A percentile compares a stretch with the other conserved stretches of the same genome.
Evolutionary conservation across 2,329 filamentous ascomycete species (phyloP).

Genomic region (Dryadomyces quercus-mongolicae): DNA sequence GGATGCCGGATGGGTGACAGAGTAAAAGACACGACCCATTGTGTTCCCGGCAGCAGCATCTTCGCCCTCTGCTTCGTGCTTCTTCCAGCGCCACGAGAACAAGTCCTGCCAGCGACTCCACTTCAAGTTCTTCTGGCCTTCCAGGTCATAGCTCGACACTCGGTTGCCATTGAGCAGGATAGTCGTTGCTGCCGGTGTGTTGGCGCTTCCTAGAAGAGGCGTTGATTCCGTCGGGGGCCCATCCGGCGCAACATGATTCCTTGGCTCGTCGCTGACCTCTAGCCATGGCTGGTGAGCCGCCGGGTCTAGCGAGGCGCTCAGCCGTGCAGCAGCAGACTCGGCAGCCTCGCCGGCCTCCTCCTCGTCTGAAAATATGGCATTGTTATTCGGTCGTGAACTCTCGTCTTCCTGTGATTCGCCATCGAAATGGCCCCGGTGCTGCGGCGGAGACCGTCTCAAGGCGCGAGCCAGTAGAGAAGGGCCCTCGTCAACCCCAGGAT

Average conservation of each 20-base stretch:
- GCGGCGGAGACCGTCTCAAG: slow-evolving; percentile 9
- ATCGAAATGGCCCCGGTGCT: slow-evolving; percentile 33
- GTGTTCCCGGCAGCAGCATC: not conserved
- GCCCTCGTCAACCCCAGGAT: slow-evolving; percentile 2
- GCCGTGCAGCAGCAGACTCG: too few species aligned
- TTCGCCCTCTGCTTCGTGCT: not conserved
- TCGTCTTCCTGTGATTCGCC: slow-evolving; percentile 28
- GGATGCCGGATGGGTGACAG: slow-evolving; percentile 46
- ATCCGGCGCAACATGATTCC: not conserved
- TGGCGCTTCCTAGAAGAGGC: slow-evolving; percentile 28
- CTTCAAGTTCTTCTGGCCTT: slow-evolving; percentile 31
- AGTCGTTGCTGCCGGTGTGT: slow-evolving; percentile 16
- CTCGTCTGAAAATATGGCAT: slow-evolving; percentile 9
- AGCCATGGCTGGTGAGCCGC: not conserved
- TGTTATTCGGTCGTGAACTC: slow-evolving; percentile 1
- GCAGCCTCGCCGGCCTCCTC: not conserved
- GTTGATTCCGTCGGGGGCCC: slow-evolving; percentile 26
- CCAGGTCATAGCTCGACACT: slow-evolving; percentile 26
- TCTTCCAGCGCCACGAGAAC: slow-evolving; percentile 1
- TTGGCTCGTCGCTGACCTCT: not conserved
- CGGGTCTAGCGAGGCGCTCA: not conserved
- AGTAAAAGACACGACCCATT: slow-evolving; percentile 14
- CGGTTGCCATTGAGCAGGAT: slow-evolving; percentile 11
- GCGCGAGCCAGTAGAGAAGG: slow-evolving; percentile 11
- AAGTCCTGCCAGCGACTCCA: slow-evolving; percentile 1